Evolutionary conservation across 495 filamentous ascomycete genomes (phyloP).

Genomic region (Aspergillus affinis): DNA sequence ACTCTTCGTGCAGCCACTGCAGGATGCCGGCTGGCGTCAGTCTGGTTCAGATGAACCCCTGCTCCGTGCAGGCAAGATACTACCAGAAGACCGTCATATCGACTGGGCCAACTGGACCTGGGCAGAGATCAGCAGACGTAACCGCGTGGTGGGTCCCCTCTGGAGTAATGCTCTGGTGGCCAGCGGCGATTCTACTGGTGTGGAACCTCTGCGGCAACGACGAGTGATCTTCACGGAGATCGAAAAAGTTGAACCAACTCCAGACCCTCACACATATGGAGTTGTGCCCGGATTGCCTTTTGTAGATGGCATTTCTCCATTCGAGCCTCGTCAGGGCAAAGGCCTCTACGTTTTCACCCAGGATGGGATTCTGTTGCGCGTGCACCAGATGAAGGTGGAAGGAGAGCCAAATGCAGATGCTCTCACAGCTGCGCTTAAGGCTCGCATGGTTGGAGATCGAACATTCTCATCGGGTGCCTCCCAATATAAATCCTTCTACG

Average conservation of each 20-base stretch:
- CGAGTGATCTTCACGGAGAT: slow-evolving; percentile 41
- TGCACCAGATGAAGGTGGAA: slow-evolving; percentile 47
- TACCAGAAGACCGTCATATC: slow-evolving; percentile 50
- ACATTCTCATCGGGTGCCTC: slow-evolving; percentile 27
- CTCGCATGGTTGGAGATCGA: slow-evolving; percentile 39
- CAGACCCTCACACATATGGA: slow-evolving; percentile 28
- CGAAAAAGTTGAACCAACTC: slow-evolving; percentile 35
- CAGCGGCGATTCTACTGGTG: slow-evolving; percentile 17
- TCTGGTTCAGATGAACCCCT: slow-evolving; percentile 19
- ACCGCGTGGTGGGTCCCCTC: slow-evolving; percentile 52
- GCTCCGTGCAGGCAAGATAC: slow-evolving; percentile 53
- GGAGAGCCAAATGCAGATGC: slow-evolving; percentile 38
- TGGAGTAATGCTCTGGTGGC: slow-evolving; percentile 49
- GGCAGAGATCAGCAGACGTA: slow-evolving; percentile 46
- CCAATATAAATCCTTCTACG: slow-evolving; percentile 39
- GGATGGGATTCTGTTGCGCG: slow-evolving; percentile 37
- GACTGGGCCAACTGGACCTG: slow-evolving; percentile 52
- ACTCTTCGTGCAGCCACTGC: slow-evolving; percentile 64
- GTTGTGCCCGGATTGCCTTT: slow-evolving; percentile 43
- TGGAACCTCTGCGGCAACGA: slow-evolving; percentile 30
- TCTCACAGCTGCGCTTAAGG: slow-evolving; percentile 42
- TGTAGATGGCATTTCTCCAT: slow-evolving; percentile 28
- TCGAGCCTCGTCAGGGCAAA: slow-evolving; percentile 29
- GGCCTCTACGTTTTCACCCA: slow-evolving; percentile 39
- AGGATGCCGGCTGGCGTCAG: slow-evolving; percentile 37